A percentile compares a stretch with the other conserved stretches of the same genome.
Evolutionary conservation across 306 rosid genomes (phyloP).

Genomic region (Sophora flavescens): DNA sequence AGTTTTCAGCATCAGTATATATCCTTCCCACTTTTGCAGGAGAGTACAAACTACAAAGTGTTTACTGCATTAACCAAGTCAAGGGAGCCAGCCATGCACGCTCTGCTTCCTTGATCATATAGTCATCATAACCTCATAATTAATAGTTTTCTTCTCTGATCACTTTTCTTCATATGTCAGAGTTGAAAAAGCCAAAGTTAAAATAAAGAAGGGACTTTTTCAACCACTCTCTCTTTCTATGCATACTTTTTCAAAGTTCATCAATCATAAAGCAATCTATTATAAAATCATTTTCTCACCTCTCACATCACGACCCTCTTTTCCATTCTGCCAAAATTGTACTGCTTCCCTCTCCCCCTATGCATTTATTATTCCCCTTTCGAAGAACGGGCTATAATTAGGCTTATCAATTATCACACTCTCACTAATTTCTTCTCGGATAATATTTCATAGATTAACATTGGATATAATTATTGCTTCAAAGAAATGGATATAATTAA

Average conservation of each 20-base stretch:
- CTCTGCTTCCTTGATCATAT: conserved; percentile 44
- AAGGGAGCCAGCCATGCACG: conserved; percentile 42
- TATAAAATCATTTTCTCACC: conserved; percentile 84
- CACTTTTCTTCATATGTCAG: conserved; percentile 51
- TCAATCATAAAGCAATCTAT: conserved; percentile 95
- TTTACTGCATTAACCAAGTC: conserved; percentile 40
- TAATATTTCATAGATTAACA: too few species aligned
- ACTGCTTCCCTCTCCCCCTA: conserved; percentile 61
- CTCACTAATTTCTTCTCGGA: not conserved
- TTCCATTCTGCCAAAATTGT: conserved; percentile 66
- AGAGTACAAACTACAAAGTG: conserved; percentile 9
- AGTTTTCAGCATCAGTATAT: too few species aligned
- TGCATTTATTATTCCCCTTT: conserved; percentile 63
- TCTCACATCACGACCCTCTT: conserved; percentile 69
- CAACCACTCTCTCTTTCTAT: conserved; percentile 1
- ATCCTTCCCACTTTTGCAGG: not conserved
- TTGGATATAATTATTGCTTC: too few species aligned
- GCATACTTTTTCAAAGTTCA: conserved; percentile 45
- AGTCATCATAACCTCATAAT: conserved; percentile 56
- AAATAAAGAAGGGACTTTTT: conserved; percentile 19
- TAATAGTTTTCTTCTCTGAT: too few species aligned
- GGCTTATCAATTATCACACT: conserved; percentile 22
- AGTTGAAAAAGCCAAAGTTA: conserved; percentile 46
- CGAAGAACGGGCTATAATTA: conserved; percentile 53
- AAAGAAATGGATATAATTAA: too few species aligned